A percentile compares a stretch with the other conserved stretches of the same genome.
Conservation (phyloP, 139 green algal genomes). For the Nannochloris sp. region DNA sequence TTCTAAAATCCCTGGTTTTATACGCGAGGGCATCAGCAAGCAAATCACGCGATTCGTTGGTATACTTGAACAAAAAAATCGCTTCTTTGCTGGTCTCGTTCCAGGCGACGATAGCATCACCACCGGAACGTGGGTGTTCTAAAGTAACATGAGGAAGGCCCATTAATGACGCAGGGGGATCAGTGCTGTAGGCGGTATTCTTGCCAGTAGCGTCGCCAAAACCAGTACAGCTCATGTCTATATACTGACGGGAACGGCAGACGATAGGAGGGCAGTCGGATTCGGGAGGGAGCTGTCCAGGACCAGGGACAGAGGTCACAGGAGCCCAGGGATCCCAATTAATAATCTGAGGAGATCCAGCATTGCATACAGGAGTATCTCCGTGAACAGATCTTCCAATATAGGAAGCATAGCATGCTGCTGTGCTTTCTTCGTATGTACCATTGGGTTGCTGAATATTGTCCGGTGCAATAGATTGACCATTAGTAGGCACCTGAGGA, state of each 20-base stretch:
- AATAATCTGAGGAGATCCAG: neutral
- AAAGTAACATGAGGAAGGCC: neutral
- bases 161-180: neutral
- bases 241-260: neutral
- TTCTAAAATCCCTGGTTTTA: neutral
- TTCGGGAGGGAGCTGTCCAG: neutral
- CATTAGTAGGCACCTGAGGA: neutral
- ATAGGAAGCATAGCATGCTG: neutral
- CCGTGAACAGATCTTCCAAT: neutral
- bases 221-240: neutral
- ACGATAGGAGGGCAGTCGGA: constrained; percentile 18
- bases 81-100: neutral
- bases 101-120: constrained; percentile 12
- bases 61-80: neutral
- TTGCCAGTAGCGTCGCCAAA: neutral
- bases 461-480: neutral
- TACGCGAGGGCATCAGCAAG: neutral
- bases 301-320: neutral
- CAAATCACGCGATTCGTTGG: neutral
- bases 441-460: neutral
- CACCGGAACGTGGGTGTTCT: neutral
- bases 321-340: neutral
- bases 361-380: neutral
- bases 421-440: neutral
- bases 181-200: neutral